Base-by-base conservation (phyloP, 495 filamentous ascomycete genomes). In the Xeromyces bisporus region DNA sequence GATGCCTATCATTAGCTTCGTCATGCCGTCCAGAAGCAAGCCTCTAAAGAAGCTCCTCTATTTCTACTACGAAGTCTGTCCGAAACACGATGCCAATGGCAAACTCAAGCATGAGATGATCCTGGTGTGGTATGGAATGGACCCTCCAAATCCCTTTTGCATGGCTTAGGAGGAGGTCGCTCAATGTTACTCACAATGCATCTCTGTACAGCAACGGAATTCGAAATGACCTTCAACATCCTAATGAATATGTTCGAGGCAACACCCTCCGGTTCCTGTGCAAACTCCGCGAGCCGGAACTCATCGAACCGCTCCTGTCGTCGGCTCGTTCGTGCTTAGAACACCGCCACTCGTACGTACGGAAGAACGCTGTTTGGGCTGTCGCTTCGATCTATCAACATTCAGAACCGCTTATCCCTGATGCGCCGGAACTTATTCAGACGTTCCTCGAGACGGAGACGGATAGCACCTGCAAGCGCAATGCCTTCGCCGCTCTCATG, bases 71-170 rank as follows among this genome's bases (percentile, higher is more conserved):
- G 91, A 99, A 58, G 87, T 96, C 45, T 96, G 89, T 53, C 91
- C 91, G 15, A 99, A 99, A 54, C 76, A 76, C 25, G 91, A 96
- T 55, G 62, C 75, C 15, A 73, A 60, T 39, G 91, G 91, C 45
- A 96, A 94, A 66, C 60, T 96, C 32, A 92, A 93, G 69, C 89
- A 96, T 57, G 91, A 99, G 67, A 93, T 92, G 80, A 96, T 99
- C 54, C 66, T 99, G 47, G 91, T 99, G 42, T 96, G 91, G 89
- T 96, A 69, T 56, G 75, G 49, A 36, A 12, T 25, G 26, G 13
- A 17, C 23, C 30, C 29, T 10, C 27, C 25, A 3, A 15, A 29
- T 33, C 21, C 16, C 15, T 18, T 26, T 16, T 18, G 2, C 30
- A 10, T 8, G 11, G 12, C 8, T 28, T 12, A 20, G n/a, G 18